Conservation (phyloP, 495 filamentous ascomycete species). For the Penicillium coprophilum region DNA sequence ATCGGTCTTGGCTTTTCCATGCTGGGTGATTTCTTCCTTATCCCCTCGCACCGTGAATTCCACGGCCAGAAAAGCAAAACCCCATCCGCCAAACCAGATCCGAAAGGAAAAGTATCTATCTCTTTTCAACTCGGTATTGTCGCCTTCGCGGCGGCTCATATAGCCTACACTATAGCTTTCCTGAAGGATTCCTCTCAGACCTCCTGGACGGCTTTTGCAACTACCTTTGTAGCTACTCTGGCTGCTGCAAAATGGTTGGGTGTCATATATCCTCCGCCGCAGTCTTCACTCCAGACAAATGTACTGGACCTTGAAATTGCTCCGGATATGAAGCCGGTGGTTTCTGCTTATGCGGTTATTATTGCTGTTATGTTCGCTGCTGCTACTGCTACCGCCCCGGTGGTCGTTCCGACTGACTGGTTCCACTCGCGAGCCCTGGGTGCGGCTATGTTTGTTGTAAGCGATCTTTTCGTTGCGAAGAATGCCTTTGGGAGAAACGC, state of each 20-base stretch:
- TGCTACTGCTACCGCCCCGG: slow-evolving; percentile 14
- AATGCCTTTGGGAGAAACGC: slow-evolving; percentile 16
- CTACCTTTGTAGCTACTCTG: slow-evolving; percentile 14
- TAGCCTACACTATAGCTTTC: slow-evolving; percentile 24
- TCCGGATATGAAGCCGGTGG: slow-evolving; percentile 20
- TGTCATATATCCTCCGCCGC: slow-evolving; percentile 16
- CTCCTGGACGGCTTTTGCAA: slow-evolving; percentile 13
- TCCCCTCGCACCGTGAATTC: slow-evolving; percentile 22
- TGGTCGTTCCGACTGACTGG: slow-evolving; percentile 1
- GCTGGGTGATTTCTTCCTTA: slow-evolving; percentile 21
- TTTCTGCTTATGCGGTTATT: slow-evolving; percentile 17
- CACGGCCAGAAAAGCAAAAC: background rate
- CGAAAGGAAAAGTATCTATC: slow-evolving; percentile 13
- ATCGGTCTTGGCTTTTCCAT: slow-evolving; percentile 11
- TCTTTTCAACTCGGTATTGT: slow-evolving; percentile 27
- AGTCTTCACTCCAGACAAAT: slow-evolving; percentile 14
- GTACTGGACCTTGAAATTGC: slow-evolving; percentile 16
- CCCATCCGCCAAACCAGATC: slow-evolving; percentile 2
- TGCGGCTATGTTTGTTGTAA: slow-evolving; percentile 18
- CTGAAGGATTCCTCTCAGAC: slow-evolving; percentile 12
- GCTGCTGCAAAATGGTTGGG: slow-evolving; percentile 19
- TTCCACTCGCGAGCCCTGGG: slow-evolving; percentile 13
- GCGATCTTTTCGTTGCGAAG: slow-evolving; percentile 19
- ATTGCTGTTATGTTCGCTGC: slow-evolving; percentile 23
- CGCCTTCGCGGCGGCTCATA: slow-evolving; percentile 26